Evolutionary conservation across 129 eudicot genomes (phyloP).

Genomic region (Rutidosis leptorrhynchoides): DNA sequence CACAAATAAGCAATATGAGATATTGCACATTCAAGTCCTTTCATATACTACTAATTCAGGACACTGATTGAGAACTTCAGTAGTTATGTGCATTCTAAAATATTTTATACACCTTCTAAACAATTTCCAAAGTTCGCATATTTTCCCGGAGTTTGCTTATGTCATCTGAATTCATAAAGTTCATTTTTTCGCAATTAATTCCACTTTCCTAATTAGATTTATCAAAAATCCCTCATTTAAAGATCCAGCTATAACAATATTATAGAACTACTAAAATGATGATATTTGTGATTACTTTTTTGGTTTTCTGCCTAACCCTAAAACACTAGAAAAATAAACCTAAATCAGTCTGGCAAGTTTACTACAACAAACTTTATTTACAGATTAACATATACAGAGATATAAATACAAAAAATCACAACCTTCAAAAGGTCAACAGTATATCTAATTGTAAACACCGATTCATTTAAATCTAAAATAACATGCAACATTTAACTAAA

Average conservation of each 20-base stretch:
- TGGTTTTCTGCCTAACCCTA: conserved; percentile 22
- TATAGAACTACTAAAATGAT: no score
- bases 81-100: neutral
- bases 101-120: neutral
- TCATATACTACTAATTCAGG: neutral
- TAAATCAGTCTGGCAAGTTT: conserved; percentile 6
- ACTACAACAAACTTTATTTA: conserved; percentile 16
- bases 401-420: conserved; percentile 13
- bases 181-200: neutral
- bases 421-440: neutral
- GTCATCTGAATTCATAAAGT: neutral
- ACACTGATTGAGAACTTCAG: neutral
- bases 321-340: conserved; percentile 14
- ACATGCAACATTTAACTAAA: no score
- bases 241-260: conserved; percentile 3
- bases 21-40: neutral
- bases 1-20: neutral
- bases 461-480: conserved; percentile 13
- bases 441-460: conserved; percentile 9
- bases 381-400: neutral
- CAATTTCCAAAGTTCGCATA: neutral
- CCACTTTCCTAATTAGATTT: conserved; percentile 16
- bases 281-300: neutral
- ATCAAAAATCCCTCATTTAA: neutral
- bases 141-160: neutral